Conservation (phyloP, 352 stramenopile genomes). For the Pythium dissotocum region DNA sequence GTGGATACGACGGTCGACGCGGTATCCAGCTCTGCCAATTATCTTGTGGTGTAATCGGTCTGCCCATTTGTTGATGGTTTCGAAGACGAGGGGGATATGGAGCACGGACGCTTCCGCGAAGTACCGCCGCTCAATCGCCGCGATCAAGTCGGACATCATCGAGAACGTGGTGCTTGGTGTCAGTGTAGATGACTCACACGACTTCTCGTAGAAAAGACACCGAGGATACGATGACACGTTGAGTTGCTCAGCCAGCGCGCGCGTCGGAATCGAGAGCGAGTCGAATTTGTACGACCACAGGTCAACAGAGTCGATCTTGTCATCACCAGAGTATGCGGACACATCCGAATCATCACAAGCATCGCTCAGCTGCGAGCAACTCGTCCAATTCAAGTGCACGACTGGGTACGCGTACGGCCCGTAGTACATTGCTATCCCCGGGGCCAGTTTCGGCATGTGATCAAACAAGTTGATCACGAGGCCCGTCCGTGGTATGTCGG, state of each 20-base stretch:
- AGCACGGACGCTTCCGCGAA: not conserved
- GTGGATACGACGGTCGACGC: constrained; percentile 21
- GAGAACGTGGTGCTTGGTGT: constrained; percentile 30
- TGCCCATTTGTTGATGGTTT: constrained; percentile 29
- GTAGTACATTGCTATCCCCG: constrained; percentile 35
- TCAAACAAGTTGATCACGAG: constrained; percentile 37
- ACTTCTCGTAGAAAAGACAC: constrained; percentile 33
- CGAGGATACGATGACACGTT: constrained; percentile 22
- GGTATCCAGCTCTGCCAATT: constrained; percentile 3
- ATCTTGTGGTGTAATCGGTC: constrained; percentile 39
- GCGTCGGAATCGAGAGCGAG: constrained; percentile 19
- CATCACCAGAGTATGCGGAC: not conserved
- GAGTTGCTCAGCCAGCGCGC: constrained; percentile 18
- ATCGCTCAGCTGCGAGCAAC: too few relatives aligned
- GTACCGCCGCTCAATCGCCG: constrained; percentile 14
- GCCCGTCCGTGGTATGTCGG: constrained; percentile 36
- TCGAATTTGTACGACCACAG: constrained; percentile 33
- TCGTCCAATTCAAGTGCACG: constrained; percentile 27
- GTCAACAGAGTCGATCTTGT: not conserved
- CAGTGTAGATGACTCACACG: constrained; percentile 18
- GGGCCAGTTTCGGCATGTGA: constrained; percentile 18
- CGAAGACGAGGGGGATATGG: constrained; percentile 15
- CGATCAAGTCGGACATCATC: constrained; percentile 40
- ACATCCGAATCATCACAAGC: too few relatives aligned
- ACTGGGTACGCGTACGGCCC: constrained; percentile 51